Percentiles rank a stretch among this genome's conserved stretches.
phyloP scores from a whole-genome alignment of 805 yeast species.

The Pichia manshurica region DNA sequence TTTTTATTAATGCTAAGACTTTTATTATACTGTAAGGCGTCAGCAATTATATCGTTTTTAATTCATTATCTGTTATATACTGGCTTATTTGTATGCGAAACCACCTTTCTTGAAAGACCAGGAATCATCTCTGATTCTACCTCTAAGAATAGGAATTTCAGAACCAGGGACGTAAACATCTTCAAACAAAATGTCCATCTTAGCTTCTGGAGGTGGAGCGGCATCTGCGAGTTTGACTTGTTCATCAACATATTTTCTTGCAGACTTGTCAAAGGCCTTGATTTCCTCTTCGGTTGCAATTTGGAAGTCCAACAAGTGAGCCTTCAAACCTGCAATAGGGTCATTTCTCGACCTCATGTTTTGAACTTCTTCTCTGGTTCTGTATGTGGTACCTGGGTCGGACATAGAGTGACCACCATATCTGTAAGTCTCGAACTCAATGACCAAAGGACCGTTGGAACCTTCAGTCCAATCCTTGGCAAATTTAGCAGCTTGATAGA shows the following conservation, averaged over 20 bases:
- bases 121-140: conserved; percentile 93
- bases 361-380: conserved; percentile 99
- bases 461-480: conserved; percentile 93
- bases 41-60: too few relatives aligned
- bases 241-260: conserved; percentile 91
- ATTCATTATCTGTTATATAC: too few relatives aligned
- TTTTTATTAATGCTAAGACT: too few relatives aligned
- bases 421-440: conserved; percentile 98
- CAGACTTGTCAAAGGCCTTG: conserved; percentile 91
- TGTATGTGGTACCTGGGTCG: conserved; percentile 99
- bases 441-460: conserved; percentile 93
- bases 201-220: conserved; percentile 92
- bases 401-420: conserved; percentile 99
- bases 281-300: conserved; percentile 94
- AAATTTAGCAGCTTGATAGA: conserved; percentile 91
- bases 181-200: conserved; percentile 89
- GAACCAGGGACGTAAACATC: conserved; percentile 95
- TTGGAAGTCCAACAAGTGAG: conserved; percentile 70
- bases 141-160: conserved; percentile 89
- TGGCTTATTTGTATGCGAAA: conserved; percentile 32
- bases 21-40: too few relatives aligned
- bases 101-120: conserved; percentile 49
- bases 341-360: conserved; percentile 98
- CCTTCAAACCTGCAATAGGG: conserved; percentile 95
- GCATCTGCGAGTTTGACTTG: conserved; percentile 92